phyloP scores from a whole-genome alignment of 192 early-diverging fungal species.

The Coemansia sp. region DNA sequence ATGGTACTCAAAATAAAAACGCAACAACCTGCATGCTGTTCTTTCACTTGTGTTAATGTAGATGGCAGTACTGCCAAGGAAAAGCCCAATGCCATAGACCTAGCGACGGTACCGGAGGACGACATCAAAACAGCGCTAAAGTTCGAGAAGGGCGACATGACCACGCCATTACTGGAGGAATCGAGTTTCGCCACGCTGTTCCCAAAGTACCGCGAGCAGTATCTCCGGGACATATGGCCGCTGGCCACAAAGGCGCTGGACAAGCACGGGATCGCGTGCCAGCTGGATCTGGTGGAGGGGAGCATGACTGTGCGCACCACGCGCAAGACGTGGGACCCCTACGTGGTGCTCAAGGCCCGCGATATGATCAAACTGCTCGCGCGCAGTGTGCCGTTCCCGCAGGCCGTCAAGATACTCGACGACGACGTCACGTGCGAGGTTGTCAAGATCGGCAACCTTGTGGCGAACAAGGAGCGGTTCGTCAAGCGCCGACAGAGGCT shows the following conservation, averaged over 20 bases:
- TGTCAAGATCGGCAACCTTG: slow-evolving; percentile 95
- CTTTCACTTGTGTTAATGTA: background rate
- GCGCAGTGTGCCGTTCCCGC: slow-evolving; percentile 89
- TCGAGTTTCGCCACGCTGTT: slow-evolving; percentile 97
- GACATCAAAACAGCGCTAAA: slow-evolving; percentile 79
- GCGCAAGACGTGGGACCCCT: slow-evolving; percentile 92
- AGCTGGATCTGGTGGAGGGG: slow-evolving; percentile 94
- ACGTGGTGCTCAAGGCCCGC: slow-evolving; percentile 88
- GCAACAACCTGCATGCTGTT: background rate
- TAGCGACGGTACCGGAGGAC: slow-evolving; percentile 40
- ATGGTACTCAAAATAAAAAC: background rate
- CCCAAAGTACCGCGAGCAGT: slow-evolving; percentile 97
- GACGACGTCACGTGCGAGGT: slow-evolving; percentile 92
- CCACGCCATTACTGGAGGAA: slow-evolving; percentile 82
- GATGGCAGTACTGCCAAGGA: slow-evolving; percentile 10
- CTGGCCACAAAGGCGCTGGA: slow-evolving; percentile 81
- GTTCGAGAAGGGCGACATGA: slow-evolving; percentile 75
- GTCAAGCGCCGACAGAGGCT: slow-evolving; percentile 94
- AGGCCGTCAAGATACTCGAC: slow-evolving; percentile 90
- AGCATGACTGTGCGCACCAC: slow-evolving; percentile 98
- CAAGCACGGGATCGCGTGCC: slow-evolving; percentile 82
- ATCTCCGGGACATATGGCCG: slow-evolving; percentile 89
- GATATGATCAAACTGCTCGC: slow-evolving; percentile 94
- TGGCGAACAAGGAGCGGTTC: slow-evolving; percentile 96
- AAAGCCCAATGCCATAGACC: slow-evolving; percentile 34